These are phyloP conservation scores for Simplicillium aogashimaense DNA, from an alignment of 2,329 filamentous ascomycete species.

Conservation along the genomic window DNA sequence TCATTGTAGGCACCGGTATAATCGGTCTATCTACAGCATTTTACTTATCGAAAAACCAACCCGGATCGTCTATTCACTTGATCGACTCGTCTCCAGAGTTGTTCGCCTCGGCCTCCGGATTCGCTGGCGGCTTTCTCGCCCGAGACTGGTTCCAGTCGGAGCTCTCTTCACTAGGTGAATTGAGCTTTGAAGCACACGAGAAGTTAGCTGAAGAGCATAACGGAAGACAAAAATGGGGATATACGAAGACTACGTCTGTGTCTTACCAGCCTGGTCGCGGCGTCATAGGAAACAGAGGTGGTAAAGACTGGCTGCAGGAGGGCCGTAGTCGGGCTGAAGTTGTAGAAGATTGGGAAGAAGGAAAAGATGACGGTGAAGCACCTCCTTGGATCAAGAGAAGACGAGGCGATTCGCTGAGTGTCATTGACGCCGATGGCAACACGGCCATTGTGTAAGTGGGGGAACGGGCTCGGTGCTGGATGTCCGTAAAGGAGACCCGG, in stretches of 20 bases:
- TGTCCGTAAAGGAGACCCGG: too few relatives aligned
- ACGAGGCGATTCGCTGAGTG: slow-evolving; percentile 45
- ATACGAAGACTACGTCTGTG: slow-evolving; percentile 45
- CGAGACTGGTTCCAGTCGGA: slow-evolving; percentile 59
- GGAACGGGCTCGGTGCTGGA: too few relatives aligned
- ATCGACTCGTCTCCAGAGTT: slow-evolving; percentile 41
- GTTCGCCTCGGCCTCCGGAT: slow-evolving; percentile 65
- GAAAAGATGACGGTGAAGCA: slow-evolving; percentile 19
- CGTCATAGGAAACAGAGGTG: slow-evolving; percentile 27
- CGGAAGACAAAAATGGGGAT: slow-evolving; percentile 44
- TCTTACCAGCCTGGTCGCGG: slow-evolving; percentile 28
- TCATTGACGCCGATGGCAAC: slow-evolving; percentile 49
- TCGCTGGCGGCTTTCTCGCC: slow-evolving; percentile 65
- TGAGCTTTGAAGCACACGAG: slow-evolving; percentile 62
- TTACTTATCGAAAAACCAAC: slow-evolving; percentile 49
- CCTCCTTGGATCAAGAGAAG: slow-evolving; percentile 23
- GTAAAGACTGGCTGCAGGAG: slow-evolving; percentile 55
- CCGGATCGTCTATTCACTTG: slow-evolving; percentile 31
- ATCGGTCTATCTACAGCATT: slow-evolving; percentile 64
- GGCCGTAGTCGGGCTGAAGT: slow-evolving; percentile 52
- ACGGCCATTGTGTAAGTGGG: slow-evolving; percentile 53
- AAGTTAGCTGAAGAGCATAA: slow-evolving; percentile 49
- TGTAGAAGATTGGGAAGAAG: slow-evolving; percentile 21
- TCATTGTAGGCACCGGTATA: slow-evolving; percentile 61
- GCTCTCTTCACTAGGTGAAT: slow-evolving; percentile 46